These are phyloP conservation scores for Tetrapisispora pingtungensis DNA, from an alignment of 805 yeast species.

Conservation along the genomic window DNA sequence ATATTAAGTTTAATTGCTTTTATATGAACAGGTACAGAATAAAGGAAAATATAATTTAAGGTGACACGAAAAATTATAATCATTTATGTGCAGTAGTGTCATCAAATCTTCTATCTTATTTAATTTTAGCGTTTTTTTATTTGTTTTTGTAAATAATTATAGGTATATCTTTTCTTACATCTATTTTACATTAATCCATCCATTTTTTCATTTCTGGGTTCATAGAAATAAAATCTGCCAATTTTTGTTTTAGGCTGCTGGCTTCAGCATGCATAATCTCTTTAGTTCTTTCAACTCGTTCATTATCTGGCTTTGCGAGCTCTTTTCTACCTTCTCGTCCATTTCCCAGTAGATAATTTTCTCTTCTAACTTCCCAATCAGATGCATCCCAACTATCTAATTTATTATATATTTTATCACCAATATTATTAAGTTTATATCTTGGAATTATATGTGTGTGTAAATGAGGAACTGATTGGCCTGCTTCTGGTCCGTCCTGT, in stretches of 20 bases:
- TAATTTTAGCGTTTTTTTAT: too few relatives aligned
- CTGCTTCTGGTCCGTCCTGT: constrained; percentile 94
- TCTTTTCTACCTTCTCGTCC: constrained; percentile 19
- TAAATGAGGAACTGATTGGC: constrained; percentile 91
- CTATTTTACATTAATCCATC: background rate
- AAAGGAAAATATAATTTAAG: too few relatives aligned
- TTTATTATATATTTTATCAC: constrained; percentile 64
- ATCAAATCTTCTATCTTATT: too few relatives aligned
- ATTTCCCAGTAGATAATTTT: constrained; percentile 15
- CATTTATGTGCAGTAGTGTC: too few relatives aligned
- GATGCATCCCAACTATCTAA: constrained; percentile 48
- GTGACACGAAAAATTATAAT: too few relatives aligned
- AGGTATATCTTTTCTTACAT: too few relatives aligned
- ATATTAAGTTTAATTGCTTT: too few relatives aligned
- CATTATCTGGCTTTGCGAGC: constrained; percentile 37
- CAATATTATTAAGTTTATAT: constrained; percentile 43
- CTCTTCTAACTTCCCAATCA: constrained; percentile 27
- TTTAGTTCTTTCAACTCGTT: constrained; percentile 45
- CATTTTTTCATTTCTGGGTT: constrained; percentile 8
- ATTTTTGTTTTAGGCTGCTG: constrained; percentile 35
- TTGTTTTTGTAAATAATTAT: too few relatives aligned
- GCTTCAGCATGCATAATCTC: constrained; percentile 73
- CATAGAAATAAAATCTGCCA: constrained; percentile 16
- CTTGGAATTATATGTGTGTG: constrained; percentile 94
- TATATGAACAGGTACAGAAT: too few relatives aligned